Percentiles rank a stretch among this genome's conserved stretches.
Conservation (phyloP, 2,329 filamentous ascomycete species). For the Pseudogymnoascus sp. region DNA sequence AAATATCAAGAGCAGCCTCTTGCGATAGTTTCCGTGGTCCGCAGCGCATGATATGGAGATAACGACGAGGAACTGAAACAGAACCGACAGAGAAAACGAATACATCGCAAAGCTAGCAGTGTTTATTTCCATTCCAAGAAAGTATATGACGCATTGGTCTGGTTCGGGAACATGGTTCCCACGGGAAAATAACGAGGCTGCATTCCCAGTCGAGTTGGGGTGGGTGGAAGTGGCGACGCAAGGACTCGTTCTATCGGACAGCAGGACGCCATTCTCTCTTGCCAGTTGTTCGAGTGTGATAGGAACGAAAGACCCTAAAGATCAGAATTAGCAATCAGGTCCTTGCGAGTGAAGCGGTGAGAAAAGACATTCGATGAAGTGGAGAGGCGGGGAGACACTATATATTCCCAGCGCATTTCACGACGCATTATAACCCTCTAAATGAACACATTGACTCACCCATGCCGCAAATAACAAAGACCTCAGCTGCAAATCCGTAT, state of each 20-base stretch:
- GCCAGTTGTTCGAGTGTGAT: slow-evolving; percentile 92
- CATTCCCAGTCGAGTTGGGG: slow-evolving; percentile 21
- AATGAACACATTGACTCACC: slow-evolving; percentile 44
- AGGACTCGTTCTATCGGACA: slow-evolving; percentile 67
- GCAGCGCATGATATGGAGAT: slow-evolving; percentile 95
- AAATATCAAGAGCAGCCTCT: slow-evolving; percentile 79
- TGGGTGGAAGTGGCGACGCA: slow-evolving; percentile 57
- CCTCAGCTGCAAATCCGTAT: slow-evolving; percentile 93
- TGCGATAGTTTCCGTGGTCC: slow-evolving; percentile 88
- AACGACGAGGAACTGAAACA: slow-evolving; percentile 82
- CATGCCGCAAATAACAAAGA: slow-evolving; percentile 87
- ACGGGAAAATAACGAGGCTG: slow-evolving; percentile 16
- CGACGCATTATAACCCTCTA: neutral
- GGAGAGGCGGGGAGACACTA: neutral
- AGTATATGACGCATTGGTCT: slow-evolving; percentile 70
- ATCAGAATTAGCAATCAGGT: slow-evolving; percentile 16
- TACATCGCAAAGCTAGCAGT: slow-evolving; percentile 98
- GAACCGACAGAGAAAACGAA: slow-evolving; percentile 87
- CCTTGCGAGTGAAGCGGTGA: slow-evolving; percentile 20
- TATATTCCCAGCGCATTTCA: neutral
- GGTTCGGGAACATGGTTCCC: slow-evolving; percentile 9
- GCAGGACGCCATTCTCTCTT: slow-evolving; percentile 80
- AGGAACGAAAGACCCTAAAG: slow-evolving; percentile 81
- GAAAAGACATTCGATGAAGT: neutral
- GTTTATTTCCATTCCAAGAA: slow-evolving; percentile 82